Evolutionary conservation across 805 yeast species (phyloP).

Genomic region (Yarrowia deformans): DNA sequence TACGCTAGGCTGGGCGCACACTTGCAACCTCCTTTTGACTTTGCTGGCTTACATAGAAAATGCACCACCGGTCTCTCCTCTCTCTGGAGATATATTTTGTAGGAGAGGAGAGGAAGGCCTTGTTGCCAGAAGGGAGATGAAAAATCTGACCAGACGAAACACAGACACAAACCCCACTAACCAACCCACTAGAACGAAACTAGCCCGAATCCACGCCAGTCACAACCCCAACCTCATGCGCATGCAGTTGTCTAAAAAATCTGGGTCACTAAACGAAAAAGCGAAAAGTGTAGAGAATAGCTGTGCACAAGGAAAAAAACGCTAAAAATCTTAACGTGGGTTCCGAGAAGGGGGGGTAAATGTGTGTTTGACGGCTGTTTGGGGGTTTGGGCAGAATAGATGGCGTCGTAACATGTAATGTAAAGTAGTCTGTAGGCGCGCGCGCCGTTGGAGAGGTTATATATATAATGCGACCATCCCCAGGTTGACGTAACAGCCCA

Average conservation of each 20-base stretch:
- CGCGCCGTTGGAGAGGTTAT: not conserved
- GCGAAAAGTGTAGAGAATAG: too few relatives aligned
- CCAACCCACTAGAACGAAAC: not conserved
- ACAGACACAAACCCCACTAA: not conserved
- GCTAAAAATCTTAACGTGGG: slow-evolving; percentile 14
- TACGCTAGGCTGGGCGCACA: too few relatives aligned
- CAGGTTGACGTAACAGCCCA: too few relatives aligned
- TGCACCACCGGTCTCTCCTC: slow-evolving; percentile 1
- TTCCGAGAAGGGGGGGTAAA: not conserved
- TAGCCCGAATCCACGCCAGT: too few relatives aligned
- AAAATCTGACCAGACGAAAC: not conserved
- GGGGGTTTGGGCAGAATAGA: too few relatives aligned
- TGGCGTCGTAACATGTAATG: too few relatives aligned
- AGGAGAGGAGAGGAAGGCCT: not conserved
- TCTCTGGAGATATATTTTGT: not conserved
- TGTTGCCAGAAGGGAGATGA: too few relatives aligned
- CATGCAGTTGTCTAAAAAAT: too few relatives aligned
- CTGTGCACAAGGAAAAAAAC: not conserved
- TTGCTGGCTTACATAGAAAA: slow-evolving; percentile 7
- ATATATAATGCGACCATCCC: not conserved
- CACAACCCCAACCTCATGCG: too few relatives aligned
- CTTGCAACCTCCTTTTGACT: slow-evolving; percentile 3
- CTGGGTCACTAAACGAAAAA: too few relatives aligned
- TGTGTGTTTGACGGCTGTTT: too few relatives aligned
- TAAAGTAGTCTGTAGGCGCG: too few relatives aligned